These are phyloP conservation scores for Eucalyptus camaldulensis DNA, from an alignment of 345 rosid species.

Conservation along the genomic window DNA sequence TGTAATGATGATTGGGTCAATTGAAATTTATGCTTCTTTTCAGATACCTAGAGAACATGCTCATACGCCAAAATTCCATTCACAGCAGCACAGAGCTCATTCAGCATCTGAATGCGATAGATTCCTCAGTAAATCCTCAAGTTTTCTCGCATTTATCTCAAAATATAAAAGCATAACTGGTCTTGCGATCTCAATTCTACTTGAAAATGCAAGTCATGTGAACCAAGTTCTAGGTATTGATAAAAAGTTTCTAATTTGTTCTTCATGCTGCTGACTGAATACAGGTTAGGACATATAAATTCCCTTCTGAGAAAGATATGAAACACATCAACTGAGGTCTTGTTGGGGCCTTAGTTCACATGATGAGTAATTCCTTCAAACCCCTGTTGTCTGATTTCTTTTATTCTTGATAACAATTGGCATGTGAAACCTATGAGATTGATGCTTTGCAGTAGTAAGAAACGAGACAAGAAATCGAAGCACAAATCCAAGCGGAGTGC, in stretches of 20 bases:
- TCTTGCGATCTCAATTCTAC: not conserved
- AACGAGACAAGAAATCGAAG: slow-evolving; percentile 84
- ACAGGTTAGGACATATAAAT: slow-evolving; percentile 52
- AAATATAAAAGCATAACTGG: not conserved
- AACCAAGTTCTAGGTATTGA: not conserved
- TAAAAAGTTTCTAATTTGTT: not conserved
- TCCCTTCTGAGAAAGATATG: slow-evolving; percentile 93
- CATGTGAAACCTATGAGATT: not conserved
- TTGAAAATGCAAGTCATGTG: not conserved
- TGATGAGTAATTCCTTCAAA: slow-evolving; percentile 46
- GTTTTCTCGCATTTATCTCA: not conserved
- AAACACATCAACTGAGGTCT: slow-evolving; percentile 86
- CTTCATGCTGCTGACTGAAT: not conserved
- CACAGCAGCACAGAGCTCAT: slow-evolving; percentile 38
- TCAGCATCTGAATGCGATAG: slow-evolving; percentile 39
- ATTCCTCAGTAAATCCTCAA: slow-evolving; percentile 36
- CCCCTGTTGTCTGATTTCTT: not conserved
- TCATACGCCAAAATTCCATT: slow-evolving; percentile 42
- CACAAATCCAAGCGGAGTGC: slow-evolving; percentile 64
- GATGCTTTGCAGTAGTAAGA: slow-evolving; percentile 37
- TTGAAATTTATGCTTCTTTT: not conserved
- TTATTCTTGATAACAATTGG: not conserved
- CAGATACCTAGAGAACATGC: slow-evolving; percentile 53
- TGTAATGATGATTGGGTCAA: not conserved
- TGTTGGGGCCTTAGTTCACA: slow-evolving; percentile 81